Evolutionary conservation across 2,329 filamentous ascomycete species (phyloP).

Genomic region (Exophiala lecanii-corni): DNA sequence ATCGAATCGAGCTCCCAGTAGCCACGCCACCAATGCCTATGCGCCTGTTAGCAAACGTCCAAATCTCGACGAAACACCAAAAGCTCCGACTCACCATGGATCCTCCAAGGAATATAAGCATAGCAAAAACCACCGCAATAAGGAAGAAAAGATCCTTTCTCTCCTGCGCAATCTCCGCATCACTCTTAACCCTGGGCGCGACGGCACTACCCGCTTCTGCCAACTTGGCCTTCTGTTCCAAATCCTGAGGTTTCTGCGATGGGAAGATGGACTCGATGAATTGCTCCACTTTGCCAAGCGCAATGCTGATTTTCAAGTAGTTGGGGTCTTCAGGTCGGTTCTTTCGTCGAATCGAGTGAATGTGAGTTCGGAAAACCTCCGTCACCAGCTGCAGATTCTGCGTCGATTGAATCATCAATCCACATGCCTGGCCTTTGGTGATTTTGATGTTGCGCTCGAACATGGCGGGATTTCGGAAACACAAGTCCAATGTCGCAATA

Average conservation of each 20-base stretch:
- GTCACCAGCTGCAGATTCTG: conserved; percentile 81
- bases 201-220: conserved; percentile 6
- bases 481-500: conserved; percentile 85
- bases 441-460: conserved; percentile 92
- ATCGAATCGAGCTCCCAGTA: conserved; percentile 79
- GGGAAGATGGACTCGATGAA: conserved; percentile 86
- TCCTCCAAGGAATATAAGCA: conserved; percentile 66
- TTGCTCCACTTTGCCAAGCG: conserved; percentile 70
- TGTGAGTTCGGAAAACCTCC: conserved; percentile 73
- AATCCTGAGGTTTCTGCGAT: conserved; percentile 62
- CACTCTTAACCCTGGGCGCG: conserved; percentile 45
- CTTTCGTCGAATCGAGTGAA: conserved; percentile 80
- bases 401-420: conserved; percentile 86
- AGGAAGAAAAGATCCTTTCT: conserved; percentile 59
- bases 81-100: conserved; percentile 77
- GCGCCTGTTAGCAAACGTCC: conserved; percentile 10
- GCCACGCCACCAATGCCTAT: conserved; percentile 72
- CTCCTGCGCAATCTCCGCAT: conserved; percentile 45
- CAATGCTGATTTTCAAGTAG: conserved; percentile 84
- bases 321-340: conserved; percentile 91
- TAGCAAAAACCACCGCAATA: conserved; percentile 59
- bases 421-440: conserved; percentile 87
- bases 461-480: conserved; percentile 85
- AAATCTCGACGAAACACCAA: too few species aligned
- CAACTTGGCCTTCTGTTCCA: conserved; percentile 49